These are phyloP conservation scores for Marchantia polymorpha DNA, from an alignment of 225 moss, liverwort and hornwort genomes.

Conservation along the genomic window DNA sequence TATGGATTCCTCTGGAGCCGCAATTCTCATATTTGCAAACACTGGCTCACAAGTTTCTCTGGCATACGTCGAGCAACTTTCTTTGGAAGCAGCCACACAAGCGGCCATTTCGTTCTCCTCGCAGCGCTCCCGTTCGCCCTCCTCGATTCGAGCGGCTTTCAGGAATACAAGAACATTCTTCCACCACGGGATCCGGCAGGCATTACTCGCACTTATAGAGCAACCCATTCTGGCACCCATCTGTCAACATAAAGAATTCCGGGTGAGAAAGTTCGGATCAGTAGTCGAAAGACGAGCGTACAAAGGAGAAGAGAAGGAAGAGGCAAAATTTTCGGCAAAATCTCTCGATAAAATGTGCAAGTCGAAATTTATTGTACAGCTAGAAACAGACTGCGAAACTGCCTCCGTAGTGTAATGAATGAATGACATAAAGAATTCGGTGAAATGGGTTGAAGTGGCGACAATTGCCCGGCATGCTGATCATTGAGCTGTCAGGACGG, in stretches of 20 bases:
- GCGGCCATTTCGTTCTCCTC: slow-evolving; percentile 82
- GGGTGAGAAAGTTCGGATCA: slow-evolving; percentile 4
- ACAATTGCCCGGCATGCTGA: not conserved
- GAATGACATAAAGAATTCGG: too few species aligned
- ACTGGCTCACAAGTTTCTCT: slow-evolving; percentile 69
- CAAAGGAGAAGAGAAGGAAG: too few species aligned
- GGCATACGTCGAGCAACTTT: slow-evolving; percentile 57
- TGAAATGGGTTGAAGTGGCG: not conserved
- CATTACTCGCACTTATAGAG: slow-evolving; percentile 74
- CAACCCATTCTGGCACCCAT: slow-evolving; percentile 78
- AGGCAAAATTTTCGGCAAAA: not conserved
- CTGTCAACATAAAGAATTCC: slow-evolving; percentile 30
- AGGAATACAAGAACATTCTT: slow-evolving; percentile 55
- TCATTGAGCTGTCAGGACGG: too few species aligned
- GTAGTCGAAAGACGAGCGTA: too few species aligned
- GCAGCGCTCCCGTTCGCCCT: slow-evolving; percentile 57
- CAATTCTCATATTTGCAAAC: slow-evolving; percentile 68
- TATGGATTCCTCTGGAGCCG: slow-evolving; percentile 47
- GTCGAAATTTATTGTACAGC: too few species aligned
- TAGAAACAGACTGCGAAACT: not conserved
- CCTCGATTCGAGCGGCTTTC: slow-evolving; percentile 20
- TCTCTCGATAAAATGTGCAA: not conserved
- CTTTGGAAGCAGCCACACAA: slow-evolving; percentile 59
- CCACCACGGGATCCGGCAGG: slow-evolving; percentile 80
- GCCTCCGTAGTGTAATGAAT: not conserved